phyloP scores from a whole-genome alignment of 495 filamentous ascomycete genomes.

The Neurospora sp. region DNA sequence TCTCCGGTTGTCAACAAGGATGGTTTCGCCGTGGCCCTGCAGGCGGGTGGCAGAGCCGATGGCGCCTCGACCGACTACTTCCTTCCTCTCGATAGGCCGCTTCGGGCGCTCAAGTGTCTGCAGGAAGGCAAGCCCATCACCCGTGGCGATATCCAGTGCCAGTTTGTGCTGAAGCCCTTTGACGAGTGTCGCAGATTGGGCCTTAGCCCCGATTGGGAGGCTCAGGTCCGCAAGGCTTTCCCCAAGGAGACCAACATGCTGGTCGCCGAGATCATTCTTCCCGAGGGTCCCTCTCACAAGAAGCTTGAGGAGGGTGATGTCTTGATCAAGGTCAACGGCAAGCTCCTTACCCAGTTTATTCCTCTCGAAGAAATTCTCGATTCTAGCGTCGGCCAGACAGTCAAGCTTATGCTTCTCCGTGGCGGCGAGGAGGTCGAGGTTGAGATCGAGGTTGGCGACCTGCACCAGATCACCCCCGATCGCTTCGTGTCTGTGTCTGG shows the following conservation, averaged over 20 bases:
- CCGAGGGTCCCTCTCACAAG: constrained; percentile 74
- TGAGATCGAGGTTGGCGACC: constrained; percentile 74
- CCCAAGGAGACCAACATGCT: constrained; percentile 95
- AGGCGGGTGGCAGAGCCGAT: constrained; percentile 88
- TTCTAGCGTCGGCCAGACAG: constrained; percentile 63
- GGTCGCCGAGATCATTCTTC: constrained; percentile 88
- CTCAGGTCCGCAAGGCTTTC: constrained; percentile 64
- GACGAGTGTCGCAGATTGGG: constrained; percentile 93
- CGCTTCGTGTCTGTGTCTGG: constrained; percentile 91
- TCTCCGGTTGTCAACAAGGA: constrained; percentile 96
- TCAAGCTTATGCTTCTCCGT: constrained; percentile 72
- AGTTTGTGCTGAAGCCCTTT: constrained; percentile 95
- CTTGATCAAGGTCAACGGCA: constrained; percentile 87
- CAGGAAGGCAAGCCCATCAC: constrained; percentile 62
- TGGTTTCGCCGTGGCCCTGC: constrained; percentile 83
- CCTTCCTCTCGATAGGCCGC: constrained; percentile 80
- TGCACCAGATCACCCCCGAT: constrained; percentile 92
- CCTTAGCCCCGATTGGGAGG: constrained; percentile 76
- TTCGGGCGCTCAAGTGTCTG: constrained; percentile 78
- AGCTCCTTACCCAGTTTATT: constrained; percentile 88
- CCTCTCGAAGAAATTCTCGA: constrained; percentile 91
- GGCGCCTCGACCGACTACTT: constrained; percentile 98
- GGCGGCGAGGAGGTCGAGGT: constrained; percentile 83
- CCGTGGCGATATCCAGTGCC: constrained; percentile 92
- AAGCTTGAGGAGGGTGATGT: constrained; percentile 93